Percentiles rank a stretch among this genome's conserved stretches.
Evolutionary conservation across 2,329 filamentous ascomycete genomes (phyloP).

Genomic region (Diatrype stigma): DNA sequence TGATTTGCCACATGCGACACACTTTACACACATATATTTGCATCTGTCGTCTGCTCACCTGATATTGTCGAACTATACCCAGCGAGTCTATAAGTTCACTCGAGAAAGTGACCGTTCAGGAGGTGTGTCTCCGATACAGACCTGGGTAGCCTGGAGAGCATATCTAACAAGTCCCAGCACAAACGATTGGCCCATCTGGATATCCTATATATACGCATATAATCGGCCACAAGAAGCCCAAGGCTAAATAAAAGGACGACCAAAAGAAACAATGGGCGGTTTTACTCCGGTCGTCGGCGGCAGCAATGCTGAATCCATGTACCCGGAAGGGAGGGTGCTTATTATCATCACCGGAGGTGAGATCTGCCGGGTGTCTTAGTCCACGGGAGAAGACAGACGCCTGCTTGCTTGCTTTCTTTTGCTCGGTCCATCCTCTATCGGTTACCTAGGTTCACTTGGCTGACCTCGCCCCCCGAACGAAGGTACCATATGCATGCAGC

Average conservation of each 20-base stretch:
- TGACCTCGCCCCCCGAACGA: slow-evolving; percentile 25
- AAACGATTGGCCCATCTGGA: too few relatives aligned
- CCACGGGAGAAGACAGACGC: too few relatives aligned
- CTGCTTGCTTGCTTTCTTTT: slow-evolving; percentile 32
- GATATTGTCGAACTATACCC: too few relatives aligned
- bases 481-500: slow-evolving; percentile 85
- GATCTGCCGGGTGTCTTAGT: slow-evolving; percentile 51
- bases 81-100: too few relatives aligned
- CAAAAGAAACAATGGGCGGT: slow-evolving; percentile 17
- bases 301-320: slow-evolving; percentile 24
- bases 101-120: not conserved
- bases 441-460: too few relatives aligned
- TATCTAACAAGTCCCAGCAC: too few relatives aligned
- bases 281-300: slow-evolving; percentile 17
- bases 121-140: too few relatives aligned
- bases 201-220: not conserved
- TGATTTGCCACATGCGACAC: too few relatives aligned
- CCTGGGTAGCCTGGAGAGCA: too few relatives aligned
- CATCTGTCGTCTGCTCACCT: too few relatives aligned
- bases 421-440: not conserved
- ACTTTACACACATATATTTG: too few relatives aligned
- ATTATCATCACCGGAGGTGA: slow-evolving; percentile 83
- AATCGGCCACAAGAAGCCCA: not conserved
- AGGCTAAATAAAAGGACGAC: not conserved
- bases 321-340: slow-evolving; percentile 75